A percentile compares a stretch with the other conserved stretches of the same genome.
Conservation (phyloP, 2,329 filamentous ascomycete genomes). For the Fusarium sp. region DNA sequence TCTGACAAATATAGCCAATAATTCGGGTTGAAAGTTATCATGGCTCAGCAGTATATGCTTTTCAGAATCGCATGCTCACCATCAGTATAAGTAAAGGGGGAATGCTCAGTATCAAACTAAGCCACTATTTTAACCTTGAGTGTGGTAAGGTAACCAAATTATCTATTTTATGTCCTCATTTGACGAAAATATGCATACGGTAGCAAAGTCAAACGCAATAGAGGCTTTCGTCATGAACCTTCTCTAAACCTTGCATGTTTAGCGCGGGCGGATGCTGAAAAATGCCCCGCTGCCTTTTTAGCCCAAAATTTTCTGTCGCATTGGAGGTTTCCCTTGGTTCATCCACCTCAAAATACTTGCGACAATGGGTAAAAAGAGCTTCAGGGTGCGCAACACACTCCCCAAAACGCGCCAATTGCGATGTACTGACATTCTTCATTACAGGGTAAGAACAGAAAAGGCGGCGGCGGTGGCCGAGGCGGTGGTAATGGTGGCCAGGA, state of each 20-base stretch:
- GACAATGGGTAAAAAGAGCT: constrained; percentile 55
- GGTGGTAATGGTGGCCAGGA: constrained; percentile 42
- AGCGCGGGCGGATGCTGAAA: constrained; percentile 42
- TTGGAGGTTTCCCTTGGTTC: constrained; percentile 22
- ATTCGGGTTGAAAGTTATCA: too few species aligned
- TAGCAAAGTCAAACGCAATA: background rate
- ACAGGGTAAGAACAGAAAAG: constrained; percentile 55
- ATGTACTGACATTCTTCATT: constrained; percentile 33
- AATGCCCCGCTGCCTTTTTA: constrained; percentile 40
- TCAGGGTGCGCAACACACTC: constrained; percentile 48
- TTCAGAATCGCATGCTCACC: too few species aligned
- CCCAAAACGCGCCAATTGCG: constrained; percentile 24
- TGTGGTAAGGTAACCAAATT: too few species aligned
- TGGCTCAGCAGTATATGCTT: too few species aligned
- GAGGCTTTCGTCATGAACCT: background rate
- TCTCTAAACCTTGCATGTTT: constrained; percentile 28
- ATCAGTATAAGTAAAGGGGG: too few species aligned
- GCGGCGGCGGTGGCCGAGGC: constrained; percentile 54
- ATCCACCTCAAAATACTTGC: constrained; percentile 44
- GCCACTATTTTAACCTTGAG: too few species aligned
- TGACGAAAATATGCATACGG: background rate
- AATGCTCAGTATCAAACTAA: too few species aligned
- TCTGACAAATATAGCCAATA: too few species aligned
- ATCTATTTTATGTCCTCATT: background rate
- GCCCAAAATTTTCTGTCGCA: constrained; percentile 47